phyloP scores from a whole-genome alignment of 345 rosid genomes.

The Dipteronia sinensis region DNA sequence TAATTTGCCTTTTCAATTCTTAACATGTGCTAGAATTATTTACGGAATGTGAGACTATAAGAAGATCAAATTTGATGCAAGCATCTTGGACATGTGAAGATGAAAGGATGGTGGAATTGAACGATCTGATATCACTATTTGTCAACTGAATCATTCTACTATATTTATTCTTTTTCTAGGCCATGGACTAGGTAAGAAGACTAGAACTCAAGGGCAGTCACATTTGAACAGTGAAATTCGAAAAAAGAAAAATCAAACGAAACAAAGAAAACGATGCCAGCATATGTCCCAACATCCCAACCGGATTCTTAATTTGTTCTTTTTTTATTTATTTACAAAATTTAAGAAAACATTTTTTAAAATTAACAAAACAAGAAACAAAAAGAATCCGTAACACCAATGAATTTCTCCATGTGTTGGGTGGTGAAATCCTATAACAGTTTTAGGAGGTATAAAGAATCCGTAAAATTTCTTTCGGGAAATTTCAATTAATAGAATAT shows the following conservation, averaged over 20 bases:
- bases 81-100: background rate
- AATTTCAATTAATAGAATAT: no score
- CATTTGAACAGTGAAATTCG: background rate
- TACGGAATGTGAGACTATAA: no score
- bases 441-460: no score
- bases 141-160: no score
- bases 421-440: background rate
- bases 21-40: no score
- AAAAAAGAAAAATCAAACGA: background rate
- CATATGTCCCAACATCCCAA: background rate
- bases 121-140: background rate
- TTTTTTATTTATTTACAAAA: no score
- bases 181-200: background rate
- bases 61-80: constrained; percentile 6
- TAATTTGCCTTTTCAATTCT: no score
- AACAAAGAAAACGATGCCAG: background rate
- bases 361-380: background rate
- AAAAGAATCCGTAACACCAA: background rate
- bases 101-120: constrained; percentile 8
- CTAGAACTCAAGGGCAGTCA: background rate
- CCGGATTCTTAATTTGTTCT: background rate
- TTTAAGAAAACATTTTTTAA: background rate
- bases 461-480: no score
- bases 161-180: background rate
- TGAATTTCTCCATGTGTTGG: background rate